Evolutionary conservation across 257 asterid species (phyloP).

Genomic region (Prunella vulgaris): DNA sequence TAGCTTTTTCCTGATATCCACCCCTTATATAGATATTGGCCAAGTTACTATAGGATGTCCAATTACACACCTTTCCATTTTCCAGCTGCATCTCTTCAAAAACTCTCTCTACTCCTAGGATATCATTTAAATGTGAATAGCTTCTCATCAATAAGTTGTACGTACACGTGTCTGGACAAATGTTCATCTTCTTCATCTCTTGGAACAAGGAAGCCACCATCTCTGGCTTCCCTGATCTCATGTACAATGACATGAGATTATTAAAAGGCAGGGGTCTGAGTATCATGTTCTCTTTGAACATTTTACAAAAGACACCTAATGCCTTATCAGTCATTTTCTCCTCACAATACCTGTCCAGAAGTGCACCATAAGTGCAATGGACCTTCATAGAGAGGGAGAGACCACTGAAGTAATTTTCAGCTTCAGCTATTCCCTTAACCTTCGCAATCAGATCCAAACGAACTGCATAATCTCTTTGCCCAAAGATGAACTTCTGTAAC

Average conservation of each 20-base stretch:
- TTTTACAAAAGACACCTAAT: constrained; percentile 37
- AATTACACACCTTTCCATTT: constrained; percentile 42
- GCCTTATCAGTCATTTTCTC: constrained; percentile 57
- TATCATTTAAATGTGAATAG: constrained; percentile 42
- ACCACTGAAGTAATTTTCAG: constrained; percentile 55
- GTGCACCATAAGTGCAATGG: constrained; percentile 56
- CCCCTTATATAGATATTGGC: constrained; percentile 48
- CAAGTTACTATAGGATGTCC: constrained; percentile 75
- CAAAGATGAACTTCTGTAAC: constrained; percentile 39
- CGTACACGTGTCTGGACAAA: constrained; percentile 47
- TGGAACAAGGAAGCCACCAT: constrained; percentile 43
- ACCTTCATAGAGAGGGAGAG: constrained; percentile 44
- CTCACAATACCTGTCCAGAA: constrained; percentile 61
- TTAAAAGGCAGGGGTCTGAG: constrained; percentile 38
- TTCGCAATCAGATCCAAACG: constrained; percentile 60
- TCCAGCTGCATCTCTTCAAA: constrained; percentile 61
- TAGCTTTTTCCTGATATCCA: constrained; percentile 61
- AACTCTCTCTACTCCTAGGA: constrained; percentile 64
- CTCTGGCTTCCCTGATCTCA: constrained; percentile 50
- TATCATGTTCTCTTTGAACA: constrained; percentile 43
- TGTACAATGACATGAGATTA: constrained; percentile 58
- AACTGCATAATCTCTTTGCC: constrained; percentile 39
- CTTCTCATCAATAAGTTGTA: constrained; percentile 64
- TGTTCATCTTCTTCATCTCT: constrained; percentile 53
- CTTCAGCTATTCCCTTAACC: constrained; percentile 60